Percentiles rank a stretch among this genome's conserved stretches.
Evolutionary conservation across 2,329 filamentous ascomycete species (phyloP).

Genomic region (Fusarium sp.): DNA sequence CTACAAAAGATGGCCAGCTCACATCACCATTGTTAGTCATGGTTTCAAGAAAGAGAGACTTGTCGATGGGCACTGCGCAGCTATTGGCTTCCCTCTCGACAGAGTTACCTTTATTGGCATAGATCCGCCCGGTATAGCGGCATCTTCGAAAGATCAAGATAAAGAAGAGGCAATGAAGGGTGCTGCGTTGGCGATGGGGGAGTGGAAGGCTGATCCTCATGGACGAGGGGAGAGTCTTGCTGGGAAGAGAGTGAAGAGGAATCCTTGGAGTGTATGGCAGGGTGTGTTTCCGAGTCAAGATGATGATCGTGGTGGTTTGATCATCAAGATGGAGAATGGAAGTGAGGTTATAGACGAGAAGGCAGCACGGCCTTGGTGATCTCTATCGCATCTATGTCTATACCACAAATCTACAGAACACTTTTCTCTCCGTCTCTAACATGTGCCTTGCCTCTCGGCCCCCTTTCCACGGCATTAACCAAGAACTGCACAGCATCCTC

Average conservation of each 20-base stretch:
- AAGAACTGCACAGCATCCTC: constrained; percentile 73
- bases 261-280: constrained; percentile 59
- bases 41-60: constrained; percentile 74
- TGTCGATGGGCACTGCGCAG: constrained; percentile 69
- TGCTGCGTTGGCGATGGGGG: constrained; percentile 52
- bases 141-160: constrained; percentile 35
- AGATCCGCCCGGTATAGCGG: constrained; percentile 64
- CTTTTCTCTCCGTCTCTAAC: constrained; percentile 46
- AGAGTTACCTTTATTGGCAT: constrained; percentile 67
- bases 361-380: constrained; percentile 52
- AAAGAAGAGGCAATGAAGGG: constrained; percentile 55
- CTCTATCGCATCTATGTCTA: background rate
- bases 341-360: constrained; percentile 54
- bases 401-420: constrained; percentile 29
- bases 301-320: constrained; percentile 50
- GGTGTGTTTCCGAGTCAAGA: constrained; percentile 54
- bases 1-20: constrained; percentile 61
- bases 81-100: constrained; percentile 63
- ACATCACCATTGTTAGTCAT: constrained; percentile 73
- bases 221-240: constrained; percentile 56
- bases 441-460: constrained; percentile 36
- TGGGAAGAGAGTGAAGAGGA: constrained; percentile 59
- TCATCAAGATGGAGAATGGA: constrained; percentile 45
- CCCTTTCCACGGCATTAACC: constrained; percentile 54
- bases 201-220: constrained; percentile 64